Evolutionary conservation across 345 rosid genomes (phyloP).

Genomic region (Draba incana): DNA sequence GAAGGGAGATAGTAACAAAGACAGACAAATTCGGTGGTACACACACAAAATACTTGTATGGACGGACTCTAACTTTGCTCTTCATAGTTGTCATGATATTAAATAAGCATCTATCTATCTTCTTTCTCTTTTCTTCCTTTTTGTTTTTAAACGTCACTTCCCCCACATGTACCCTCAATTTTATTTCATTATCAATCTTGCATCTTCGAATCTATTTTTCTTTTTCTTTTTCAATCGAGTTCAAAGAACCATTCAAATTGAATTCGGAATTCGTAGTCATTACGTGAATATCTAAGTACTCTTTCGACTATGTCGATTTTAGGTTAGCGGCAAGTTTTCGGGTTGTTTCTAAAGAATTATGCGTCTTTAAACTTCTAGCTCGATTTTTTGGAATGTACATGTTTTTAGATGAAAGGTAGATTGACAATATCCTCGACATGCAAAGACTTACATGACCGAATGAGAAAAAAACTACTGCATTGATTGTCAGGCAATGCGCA

Average conservation of each 20-base stretch:
- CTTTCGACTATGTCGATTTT: too few species aligned
- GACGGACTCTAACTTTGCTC: constrained; percentile 40
- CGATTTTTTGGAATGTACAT: too few species aligned
- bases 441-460: too few species aligned
- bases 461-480: too few species aligned
- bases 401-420: too few species aligned
- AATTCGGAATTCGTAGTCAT: constrained; percentile 6
- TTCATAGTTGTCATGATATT: constrained; percentile 41
- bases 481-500: too few species aligned
- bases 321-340: too few species aligned
- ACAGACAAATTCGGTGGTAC: constrained; percentile 48
- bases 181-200: constrained; percentile 38
- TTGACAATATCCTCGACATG: too few species aligned
- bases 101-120: constrained; percentile 39
- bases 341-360: too few species aligned
- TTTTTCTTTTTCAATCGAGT: background rate
- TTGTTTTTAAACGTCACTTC: constrained; percentile 41
- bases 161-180: constrained; percentile 36
- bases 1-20: constrained; percentile 36
- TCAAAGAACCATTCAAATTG: background rate
- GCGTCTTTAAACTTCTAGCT: too few species aligned
- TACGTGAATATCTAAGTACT: background rate
- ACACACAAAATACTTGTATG: constrained; percentile 39
- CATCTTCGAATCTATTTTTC: constrained; percentile 38
- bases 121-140: constrained; percentile 31